These are phyloP conservation scores for Populus nigra DNA, from an alignment of 345 rosid species.

Conservation along the genomic window DNA sequence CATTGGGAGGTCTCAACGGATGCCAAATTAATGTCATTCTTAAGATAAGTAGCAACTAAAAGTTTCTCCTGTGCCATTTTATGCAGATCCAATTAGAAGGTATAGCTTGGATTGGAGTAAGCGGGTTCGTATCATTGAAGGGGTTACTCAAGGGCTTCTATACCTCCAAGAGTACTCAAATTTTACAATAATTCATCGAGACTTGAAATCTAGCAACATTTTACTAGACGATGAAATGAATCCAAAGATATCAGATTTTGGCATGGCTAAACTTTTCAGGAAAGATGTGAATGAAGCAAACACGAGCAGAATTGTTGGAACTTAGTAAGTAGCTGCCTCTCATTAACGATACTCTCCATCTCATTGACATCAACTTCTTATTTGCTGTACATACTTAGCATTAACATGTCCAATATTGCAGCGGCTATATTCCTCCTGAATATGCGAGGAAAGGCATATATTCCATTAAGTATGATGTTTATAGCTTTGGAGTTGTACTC, in stretches of 20 bases:
- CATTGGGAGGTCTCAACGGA: too few relatives aligned
- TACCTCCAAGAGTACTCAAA: constrained; percentile 55
- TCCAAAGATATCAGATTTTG: constrained; percentile 49
- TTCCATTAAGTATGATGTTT: constrained; percentile 48
- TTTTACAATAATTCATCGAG: constrained; percentile 44
- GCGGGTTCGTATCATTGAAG: constrained; percentile 38
- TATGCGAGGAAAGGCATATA: constrained; percentile 43
- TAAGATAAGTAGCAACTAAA: too few relatives aligned
- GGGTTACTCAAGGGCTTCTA: constrained; percentile 45
- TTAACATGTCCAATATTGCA: constrained; percentile 6
- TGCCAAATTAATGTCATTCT: too few relatives aligned
- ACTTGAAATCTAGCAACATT: constrained; percentile 43
- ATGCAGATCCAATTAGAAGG: constrained; percentile 28
- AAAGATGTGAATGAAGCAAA: constrained; percentile 37
- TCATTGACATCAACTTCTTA: too few relatives aligned
- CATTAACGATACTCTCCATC: neutral
- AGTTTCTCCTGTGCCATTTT: too few relatives aligned
- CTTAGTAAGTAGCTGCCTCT: constrained; percentile 28
- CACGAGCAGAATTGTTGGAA: constrained; percentile 40
- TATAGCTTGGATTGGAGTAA: constrained; percentile 31
- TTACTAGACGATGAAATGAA: constrained; percentile 37
- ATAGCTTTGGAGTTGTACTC: constrained; percentile 52
- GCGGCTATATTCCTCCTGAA: constrained; percentile 55
- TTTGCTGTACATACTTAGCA: too few relatives aligned
- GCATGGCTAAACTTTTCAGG: constrained; percentile 37